These are phyloP conservation scores for Fimicolochytrium jonesii DNA, from an alignment of 192 early-diverging fungal species.

Conservation along the genomic window DNA sequence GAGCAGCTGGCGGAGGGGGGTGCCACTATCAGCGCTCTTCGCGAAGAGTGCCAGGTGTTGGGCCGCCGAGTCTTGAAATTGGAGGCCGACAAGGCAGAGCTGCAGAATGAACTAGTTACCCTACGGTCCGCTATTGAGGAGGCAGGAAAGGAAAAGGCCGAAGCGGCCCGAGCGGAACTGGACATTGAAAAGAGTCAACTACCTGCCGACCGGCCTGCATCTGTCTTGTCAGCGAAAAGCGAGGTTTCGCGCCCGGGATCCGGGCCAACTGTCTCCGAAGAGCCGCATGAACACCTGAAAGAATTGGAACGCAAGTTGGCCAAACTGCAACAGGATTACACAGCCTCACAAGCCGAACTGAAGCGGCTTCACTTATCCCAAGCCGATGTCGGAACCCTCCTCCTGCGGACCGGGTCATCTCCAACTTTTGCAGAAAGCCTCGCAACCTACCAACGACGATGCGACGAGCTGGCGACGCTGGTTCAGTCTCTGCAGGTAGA, in stretches of 20 bases:
- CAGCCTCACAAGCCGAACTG: slow-evolving; percentile 2
- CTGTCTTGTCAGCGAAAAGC: not conserved
- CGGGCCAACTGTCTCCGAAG: too few species aligned
- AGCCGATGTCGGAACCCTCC: slow-evolving; percentile 18
- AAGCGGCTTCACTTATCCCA: slow-evolving; percentile 15
- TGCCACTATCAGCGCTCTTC: too few species aligned
- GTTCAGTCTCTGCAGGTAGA: slow-evolving; percentile 7
- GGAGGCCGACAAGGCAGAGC: too few species aligned
- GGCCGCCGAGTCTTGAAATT: too few species aligned
- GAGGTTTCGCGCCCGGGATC: not conserved
- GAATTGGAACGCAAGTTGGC: not conserved
- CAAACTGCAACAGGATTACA: slow-evolving; percentile 4
- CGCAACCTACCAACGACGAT: slow-evolving; percentile 9
- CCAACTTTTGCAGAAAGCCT: not conserved
- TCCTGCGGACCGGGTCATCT: slow-evolving; percentile 8
- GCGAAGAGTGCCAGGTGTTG: too few species aligned
- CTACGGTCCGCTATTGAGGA: not conserved
- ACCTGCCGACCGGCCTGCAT: not conserved
- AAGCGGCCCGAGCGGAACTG: not conserved
- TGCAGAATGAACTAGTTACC: not conserved
- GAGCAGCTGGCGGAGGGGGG: too few species aligned
- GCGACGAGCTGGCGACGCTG: slow-evolving; percentile 16
- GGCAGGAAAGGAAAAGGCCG: not conserved
- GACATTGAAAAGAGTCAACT: too few species aligned
- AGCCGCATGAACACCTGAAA: not conserved